A percentile compares a stretch with the other conserved stretches of the same genome.
These are phyloP conservation scores for Aspergillus ibericus DNA, from an alignment of 2,329 filamentous ascomycete species.

Conservation along the genomic window DNA sequence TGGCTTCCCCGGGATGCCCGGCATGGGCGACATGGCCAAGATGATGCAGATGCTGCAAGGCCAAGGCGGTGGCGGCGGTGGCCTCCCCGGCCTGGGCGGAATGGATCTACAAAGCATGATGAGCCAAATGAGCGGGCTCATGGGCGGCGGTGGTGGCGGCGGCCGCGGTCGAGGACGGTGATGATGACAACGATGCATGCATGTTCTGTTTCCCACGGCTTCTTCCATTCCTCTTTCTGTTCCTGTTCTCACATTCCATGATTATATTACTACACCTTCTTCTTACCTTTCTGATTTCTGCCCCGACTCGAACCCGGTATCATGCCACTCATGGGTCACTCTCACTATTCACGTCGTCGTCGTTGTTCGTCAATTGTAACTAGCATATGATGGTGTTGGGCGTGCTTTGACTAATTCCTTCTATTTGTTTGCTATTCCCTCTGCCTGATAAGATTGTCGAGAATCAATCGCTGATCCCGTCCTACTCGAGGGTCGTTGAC, in stretches of 20 bases:
- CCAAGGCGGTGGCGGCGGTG: constrained; percentile 65
- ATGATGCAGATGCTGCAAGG: constrained; percentile 95
- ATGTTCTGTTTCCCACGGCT: not conserved
- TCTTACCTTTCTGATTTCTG: not conserved
- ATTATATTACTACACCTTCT: not conserved
- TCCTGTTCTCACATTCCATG: constrained; percentile 18
- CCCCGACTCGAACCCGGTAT: not conserved
- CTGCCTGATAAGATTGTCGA: too few relatives aligned
- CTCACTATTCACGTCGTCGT: constrained; percentile 6
- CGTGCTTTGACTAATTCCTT: constrained; percentile 8
- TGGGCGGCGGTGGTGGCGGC: constrained; percentile 48
- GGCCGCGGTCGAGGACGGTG: constrained; percentile 35
- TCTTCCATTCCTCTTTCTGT: constrained; percentile 17
- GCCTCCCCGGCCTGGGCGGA: constrained; percentile 60
- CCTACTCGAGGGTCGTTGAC: too few relatives aligned
- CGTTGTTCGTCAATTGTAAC: constrained; percentile 12
- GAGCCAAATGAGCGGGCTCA: constrained; percentile 70
- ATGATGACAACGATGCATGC: constrained; percentile 4
- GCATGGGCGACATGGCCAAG: constrained; percentile 86
- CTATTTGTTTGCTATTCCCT: not conserved
- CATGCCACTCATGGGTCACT: not conserved
- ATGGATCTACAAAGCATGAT: constrained; percentile 71
- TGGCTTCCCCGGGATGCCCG: constrained; percentile 65
- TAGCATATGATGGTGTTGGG: constrained; percentile 22
- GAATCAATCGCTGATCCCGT: too few relatives aligned